These are phyloP conservation scores for Rhizophlyctis rosea DNA, from an alignment of 192 early-diverging fungal species.

Conservation along the genomic window DNA sequence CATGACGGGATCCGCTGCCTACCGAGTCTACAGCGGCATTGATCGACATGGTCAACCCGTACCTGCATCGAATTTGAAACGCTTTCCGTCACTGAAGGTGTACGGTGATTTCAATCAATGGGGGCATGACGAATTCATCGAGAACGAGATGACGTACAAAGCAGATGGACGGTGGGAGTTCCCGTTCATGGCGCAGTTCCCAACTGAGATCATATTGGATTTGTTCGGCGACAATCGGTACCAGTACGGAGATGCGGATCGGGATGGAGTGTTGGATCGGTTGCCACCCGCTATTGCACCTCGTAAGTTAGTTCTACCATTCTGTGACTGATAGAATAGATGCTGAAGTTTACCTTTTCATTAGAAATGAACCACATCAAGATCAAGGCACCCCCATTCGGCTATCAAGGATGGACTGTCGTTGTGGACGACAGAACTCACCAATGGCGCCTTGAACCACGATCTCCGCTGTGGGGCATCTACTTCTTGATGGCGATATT, in stretches of 20 bases:
- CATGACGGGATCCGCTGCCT: neutral
- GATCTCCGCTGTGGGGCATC: neutral
- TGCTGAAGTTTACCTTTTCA: too few relatives aligned
- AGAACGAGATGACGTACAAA: neutral
- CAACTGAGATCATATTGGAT: neutral
- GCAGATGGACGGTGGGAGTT: neutral
- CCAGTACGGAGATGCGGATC: neutral
- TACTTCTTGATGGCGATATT: neutral
- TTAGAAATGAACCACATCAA: slow-evolving; percentile 10
- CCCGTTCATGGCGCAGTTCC: neutral
- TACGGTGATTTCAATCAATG: slow-evolving; percentile 4
- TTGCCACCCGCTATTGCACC: neutral
- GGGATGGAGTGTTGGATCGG: slow-evolving; percentile 8
- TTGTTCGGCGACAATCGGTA: neutral
- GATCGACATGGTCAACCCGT: neutral
- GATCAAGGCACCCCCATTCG: neutral
- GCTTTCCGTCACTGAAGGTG: neutral
- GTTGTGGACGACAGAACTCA: neutral
- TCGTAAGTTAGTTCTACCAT: neutral
- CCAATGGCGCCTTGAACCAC: neutral
- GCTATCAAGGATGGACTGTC: slow-evolving; percentile 5
- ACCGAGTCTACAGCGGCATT: neutral
- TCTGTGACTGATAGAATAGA: too few relatives aligned
- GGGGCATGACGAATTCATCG: neutral
- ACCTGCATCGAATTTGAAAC: neutral